These are phyloP conservation scores for Colletotrichum higginsianum DNA, from an alignment of 2,329 filamentous ascomycete genomes.

Conservation along the genomic window DNA sequence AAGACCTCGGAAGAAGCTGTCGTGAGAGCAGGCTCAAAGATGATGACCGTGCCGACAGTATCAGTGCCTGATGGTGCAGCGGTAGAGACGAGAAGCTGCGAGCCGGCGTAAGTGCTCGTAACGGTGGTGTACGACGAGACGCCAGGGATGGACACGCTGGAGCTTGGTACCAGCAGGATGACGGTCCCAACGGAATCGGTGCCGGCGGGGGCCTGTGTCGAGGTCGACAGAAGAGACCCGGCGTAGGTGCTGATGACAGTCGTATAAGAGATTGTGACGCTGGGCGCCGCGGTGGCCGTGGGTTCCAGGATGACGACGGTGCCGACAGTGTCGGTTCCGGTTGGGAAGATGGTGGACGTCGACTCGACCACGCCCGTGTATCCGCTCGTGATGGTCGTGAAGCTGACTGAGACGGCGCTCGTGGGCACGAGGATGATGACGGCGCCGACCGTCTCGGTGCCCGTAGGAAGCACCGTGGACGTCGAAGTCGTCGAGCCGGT, in stretches of 20 bases:
- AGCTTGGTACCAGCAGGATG: not conserved
- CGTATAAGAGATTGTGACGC: constrained; percentile 9
- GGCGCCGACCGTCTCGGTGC: constrained; percentile 7
- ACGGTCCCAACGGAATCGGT: constrained; percentile 25
- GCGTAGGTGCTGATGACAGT: constrained; percentile 8
- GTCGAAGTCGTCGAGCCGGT: constrained; percentile 4
- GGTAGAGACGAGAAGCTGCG: not conserved
- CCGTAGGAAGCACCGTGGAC: constrained; percentile 26
- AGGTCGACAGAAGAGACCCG: constrained; percentile 21
- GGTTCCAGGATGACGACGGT: constrained; percentile 32
- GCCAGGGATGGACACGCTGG: not conserved
- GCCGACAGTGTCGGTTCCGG: constrained; percentile 19
- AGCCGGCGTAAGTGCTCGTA: constrained; percentile 5
- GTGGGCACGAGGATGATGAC: constrained; percentile 23
- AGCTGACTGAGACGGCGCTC: constrained; percentile 1
- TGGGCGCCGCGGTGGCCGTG: not conserved
- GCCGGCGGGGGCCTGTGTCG: constrained; percentile 23
- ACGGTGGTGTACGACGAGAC: constrained; percentile 9
- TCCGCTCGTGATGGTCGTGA: constrained; percentile 22
- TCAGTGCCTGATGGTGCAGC: constrained; percentile 3
- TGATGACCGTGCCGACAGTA: constrained; percentile 14
- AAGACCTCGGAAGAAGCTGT: not conserved
- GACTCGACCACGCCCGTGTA: constrained; percentile 15
- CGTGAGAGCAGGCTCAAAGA: constrained; percentile 17
- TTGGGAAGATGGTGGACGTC: constrained; percentile 21